phyloP scores from a whole-genome alignment of 768 basidiomycete genomes.

The Hortiboletus campestris region DNA sequence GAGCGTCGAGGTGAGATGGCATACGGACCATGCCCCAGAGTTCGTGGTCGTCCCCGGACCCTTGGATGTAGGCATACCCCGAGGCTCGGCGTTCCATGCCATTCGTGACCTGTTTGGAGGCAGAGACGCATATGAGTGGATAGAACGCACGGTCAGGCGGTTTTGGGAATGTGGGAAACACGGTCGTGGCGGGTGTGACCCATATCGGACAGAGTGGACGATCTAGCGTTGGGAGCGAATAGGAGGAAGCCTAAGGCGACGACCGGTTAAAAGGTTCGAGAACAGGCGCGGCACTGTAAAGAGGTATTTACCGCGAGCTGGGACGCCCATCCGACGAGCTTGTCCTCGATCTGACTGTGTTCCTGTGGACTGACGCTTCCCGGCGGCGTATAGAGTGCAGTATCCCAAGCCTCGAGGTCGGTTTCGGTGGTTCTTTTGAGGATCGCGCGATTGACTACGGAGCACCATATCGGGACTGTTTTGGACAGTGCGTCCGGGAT shows the following conservation, averaged over 20 bases:
- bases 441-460: conserved; percentile 75
- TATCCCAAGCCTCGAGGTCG: conserved; percentile 47
- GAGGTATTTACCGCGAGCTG: conserved; percentile 52
- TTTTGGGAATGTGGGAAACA: conserved; percentile 41
- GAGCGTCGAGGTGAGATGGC: background rate
- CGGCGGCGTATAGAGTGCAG: conserved; percentile 66
- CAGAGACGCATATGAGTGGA: conserved; percentile 84
- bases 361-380: conserved; percentile 71
- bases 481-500: conserved; percentile 94
- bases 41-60: conserved; percentile 94
- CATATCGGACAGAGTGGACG: conserved; percentile 82
- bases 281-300: background rate
- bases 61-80: conserved; percentile 90
- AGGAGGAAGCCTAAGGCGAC: conserved; percentile 60
- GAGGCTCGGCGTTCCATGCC: conserved; percentile 57
- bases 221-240: conserved; percentile 56
- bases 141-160: conserved; percentile 37
- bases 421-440: conserved; percentile 10
- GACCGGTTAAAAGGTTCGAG: background rate
- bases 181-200: conserved; percentile 72
- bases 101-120: conserved; percentile 67
- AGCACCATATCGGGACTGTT: conserved; percentile 93
- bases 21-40: conserved; percentile 72
- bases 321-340: conserved; percentile 66
- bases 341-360: conserved; percentile 69